Percentiles rank a stretch among this genome's conserved stretches.
Conservation (phyloP, 2,329 filamentous ascomycete genomes). For the Microdochium nivale region DNA sequence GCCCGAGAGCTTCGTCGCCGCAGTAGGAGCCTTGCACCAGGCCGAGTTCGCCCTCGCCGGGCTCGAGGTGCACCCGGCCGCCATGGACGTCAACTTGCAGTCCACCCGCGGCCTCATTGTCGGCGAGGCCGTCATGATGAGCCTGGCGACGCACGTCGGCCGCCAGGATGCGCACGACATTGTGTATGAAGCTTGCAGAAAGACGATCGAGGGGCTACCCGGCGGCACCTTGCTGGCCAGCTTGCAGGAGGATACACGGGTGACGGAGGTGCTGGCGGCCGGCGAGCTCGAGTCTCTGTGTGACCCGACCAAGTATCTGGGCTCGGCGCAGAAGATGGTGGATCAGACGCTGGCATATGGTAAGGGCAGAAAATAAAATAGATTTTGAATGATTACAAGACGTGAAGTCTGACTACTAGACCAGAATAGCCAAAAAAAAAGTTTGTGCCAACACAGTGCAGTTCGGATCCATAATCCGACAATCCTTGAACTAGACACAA, state of each 20-base stretch:
- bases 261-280: slow-evolving; percentile 27
- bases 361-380: too few species aligned
- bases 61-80: slow-evolving; percentile 37
- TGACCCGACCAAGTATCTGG: slow-evolving; percentile 32
- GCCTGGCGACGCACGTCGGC: slow-evolving; percentile 40
- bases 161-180: slow-evolving; percentile 45
- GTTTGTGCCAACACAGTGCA: too few species aligned
- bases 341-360: slow-evolving; percentile 11
- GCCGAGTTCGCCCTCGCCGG: slow-evolving; percentile 43
- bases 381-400: too few species aligned
- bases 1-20: slow-evolving; percentile 43
- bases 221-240: slow-evolving; percentile 31
- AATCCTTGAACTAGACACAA: too few species aligned
- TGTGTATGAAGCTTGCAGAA: slow-evolving; percentile 45
- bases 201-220: slow-evolving; percentile 31
- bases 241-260: slow-evolving; percentile 26
- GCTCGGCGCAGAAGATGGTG: slow-evolving; percentile 17
- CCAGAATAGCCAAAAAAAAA: too few species aligned
- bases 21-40: slow-evolving; percentile 42
- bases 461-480: too few species aligned
- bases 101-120: slow-evolving; percentile 45
- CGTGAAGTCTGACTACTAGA: too few species aligned
- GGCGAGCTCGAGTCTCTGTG: slow-evolving; percentile 7
- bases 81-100: slow-evolving; percentile 41
- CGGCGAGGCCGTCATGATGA: slow-evolving; percentile 54